phyloP scores from a whole-genome alignment of 192 early-diverging fungal genomes.

The Chytriomyces hyalinus region DNA sequence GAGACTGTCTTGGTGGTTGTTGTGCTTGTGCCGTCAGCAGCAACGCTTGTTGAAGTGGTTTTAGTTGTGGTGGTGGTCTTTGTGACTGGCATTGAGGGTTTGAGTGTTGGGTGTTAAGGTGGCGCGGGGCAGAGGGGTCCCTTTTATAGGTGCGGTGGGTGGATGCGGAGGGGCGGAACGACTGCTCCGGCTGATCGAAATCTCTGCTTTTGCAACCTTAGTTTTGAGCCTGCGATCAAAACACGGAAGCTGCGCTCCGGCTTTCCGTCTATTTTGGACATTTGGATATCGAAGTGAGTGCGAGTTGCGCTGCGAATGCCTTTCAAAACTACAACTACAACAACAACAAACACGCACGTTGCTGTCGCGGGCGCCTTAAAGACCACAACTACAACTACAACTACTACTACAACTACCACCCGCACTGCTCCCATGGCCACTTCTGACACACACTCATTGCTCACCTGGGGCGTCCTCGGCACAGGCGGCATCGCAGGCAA shows the following conservation, averaged over 20 bases:
- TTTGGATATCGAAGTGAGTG: not conserved
- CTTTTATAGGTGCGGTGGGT: not conserved
- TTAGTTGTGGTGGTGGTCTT: not conserved
- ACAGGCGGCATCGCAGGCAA: constrained; percentile 34
- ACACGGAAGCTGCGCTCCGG: not conserved
- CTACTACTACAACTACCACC: not conserved
- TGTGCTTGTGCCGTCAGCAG: not conserved
- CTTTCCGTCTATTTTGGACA: not conserved
- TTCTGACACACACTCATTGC: not conserved
- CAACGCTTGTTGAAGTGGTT: not conserved
- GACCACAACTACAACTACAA: not conserved
- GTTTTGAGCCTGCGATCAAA: not conserved
- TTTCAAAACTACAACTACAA: not conserved
- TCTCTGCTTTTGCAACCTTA: not conserved
- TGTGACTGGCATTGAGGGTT: not conserved
- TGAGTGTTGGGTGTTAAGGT: too few relatives aligned
- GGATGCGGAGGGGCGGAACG: not conserved
- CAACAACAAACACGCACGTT: not conserved
- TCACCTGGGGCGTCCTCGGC: not conserved
- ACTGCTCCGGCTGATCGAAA: not conserved
- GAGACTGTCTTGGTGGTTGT: not conserved
- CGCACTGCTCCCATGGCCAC: not conserved
- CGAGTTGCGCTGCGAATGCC: not conserved
- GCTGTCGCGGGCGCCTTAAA: not conserved
- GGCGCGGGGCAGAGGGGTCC: too few relatives aligned